Conservation (phyloP, 2,329 filamentous ascomycete genomes). For the Aureobasidium leucospermi region DNA sequence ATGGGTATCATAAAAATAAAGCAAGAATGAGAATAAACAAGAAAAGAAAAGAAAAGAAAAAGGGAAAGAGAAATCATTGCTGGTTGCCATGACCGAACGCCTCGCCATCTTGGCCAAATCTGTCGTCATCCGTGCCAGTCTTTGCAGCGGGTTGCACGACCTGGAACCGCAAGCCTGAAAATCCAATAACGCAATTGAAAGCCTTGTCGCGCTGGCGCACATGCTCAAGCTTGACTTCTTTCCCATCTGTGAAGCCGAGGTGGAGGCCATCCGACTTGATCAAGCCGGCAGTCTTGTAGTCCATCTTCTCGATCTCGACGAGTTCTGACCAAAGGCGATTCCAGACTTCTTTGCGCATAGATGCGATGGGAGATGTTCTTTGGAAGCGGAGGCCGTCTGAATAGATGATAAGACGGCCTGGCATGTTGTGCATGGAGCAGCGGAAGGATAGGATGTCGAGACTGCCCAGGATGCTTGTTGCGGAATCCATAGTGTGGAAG, state of each 20-base stretch:
- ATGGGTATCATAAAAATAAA: no score
- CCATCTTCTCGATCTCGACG: slow-evolving; percentile 23
- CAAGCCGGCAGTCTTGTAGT: slow-evolving; percentile 8
- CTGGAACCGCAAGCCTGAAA: slow-evolving; percentile 30
- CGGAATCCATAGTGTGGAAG: slow-evolving; percentile 19
- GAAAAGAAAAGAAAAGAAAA: no score
- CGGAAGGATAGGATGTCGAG: slow-evolving; percentile 23
- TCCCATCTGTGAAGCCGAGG: slow-evolving; percentile 12
- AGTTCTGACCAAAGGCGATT: slow-evolving; percentile 21
- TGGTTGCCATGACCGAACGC: background rate
- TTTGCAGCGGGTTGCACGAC: slow-evolving; percentile 16
- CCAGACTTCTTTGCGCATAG: slow-evolving; percentile 20
- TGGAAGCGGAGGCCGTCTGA: slow-evolving; percentile 23
- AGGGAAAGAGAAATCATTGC: no score
- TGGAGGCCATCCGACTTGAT: slow-evolving; percentile 5
- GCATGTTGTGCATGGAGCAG: slow-evolving; percentile 17
- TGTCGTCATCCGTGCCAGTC: background rate
- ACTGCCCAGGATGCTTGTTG: slow-evolving; percentile 17
- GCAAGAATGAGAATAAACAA: no score
- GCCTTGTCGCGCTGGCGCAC: slow-evolving; percentile 29
- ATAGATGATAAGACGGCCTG: slow-evolving; percentile 21
- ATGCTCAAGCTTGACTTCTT: slow-evolving; percentile 19
- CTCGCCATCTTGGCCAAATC: background rate
- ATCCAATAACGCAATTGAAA: slow-evolving; percentile 31
- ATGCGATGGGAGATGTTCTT: slow-evolving; percentile 9